Evolutionary conservation across 208 protist genomes (phyloP).

Genomic region (Sergeia podlipaevii): DNA sequence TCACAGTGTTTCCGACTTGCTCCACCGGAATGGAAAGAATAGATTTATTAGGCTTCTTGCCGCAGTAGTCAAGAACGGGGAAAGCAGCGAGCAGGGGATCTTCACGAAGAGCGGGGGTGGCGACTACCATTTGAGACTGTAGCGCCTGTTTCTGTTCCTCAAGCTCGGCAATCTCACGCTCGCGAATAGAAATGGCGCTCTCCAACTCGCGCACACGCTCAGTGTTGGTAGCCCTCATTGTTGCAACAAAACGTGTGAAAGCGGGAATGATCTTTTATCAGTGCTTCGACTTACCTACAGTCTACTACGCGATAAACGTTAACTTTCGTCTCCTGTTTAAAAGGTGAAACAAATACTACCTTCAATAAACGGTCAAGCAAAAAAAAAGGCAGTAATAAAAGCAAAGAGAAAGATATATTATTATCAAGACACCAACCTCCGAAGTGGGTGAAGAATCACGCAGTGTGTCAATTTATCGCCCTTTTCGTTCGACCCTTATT

Average conservation of each 20-base stretch:
- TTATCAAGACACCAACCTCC: too few species aligned
- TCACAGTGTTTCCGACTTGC: slow-evolving; percentile 60
- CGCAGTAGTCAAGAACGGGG: slow-evolving; percentile 78
- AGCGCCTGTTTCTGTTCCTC: slow-evolving; percentile 45
- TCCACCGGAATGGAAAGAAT: slow-evolving; percentile 53
- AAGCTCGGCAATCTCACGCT: slow-evolving; percentile 61
- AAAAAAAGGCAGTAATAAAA: too few species aligned
- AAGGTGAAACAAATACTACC: too few species aligned
- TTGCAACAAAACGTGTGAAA: background rate
- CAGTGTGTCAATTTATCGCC: too few species aligned
- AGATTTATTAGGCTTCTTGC: slow-evolving; percentile 29
- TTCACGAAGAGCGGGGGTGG: slow-evolving; percentile 17
- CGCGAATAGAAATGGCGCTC: slow-evolving; percentile 44
- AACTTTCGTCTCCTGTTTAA: background rate
- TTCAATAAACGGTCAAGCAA: too few species aligned
- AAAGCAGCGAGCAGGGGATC: slow-evolving; percentile 57
- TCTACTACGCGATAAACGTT: background rate
- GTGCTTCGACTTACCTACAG: slow-evolving; percentile 1
- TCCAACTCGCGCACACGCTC: slow-evolving; percentile 69
- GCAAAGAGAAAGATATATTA: too few species aligned
- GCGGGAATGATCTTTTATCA: background rate
- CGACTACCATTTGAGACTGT: slow-evolving; percentile 34
- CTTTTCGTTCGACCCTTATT: too few species aligned
- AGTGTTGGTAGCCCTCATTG: slow-evolving; percentile 44
- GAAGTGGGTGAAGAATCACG: too few species aligned